Evolutionary conservation across 768 basidiomycete species (phyloP), one percentile per base, ranked within the genome.

Genomic region (Lactifluus volemus): DNA sequence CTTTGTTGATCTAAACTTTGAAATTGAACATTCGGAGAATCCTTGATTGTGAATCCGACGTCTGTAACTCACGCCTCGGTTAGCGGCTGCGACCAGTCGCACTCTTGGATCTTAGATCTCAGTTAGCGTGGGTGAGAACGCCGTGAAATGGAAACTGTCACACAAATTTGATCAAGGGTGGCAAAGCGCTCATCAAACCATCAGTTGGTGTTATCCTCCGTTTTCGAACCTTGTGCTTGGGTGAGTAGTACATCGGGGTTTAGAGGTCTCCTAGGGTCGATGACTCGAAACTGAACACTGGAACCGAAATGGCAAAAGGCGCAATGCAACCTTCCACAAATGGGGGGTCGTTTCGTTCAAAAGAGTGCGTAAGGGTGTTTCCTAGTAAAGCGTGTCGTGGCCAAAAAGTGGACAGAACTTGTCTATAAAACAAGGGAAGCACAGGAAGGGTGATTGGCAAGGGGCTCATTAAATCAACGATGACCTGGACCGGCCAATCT

Each of bases 131-230:
- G 10, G 21, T 48, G 45, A 29, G 55, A 41, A 49, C 29, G n/a
- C 55, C 55, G 48, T 57, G 48, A 15, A 57, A 57, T 57, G 55
- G 55, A 57, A 48, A 57, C 36, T 19, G 56, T 41, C 48, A 57
- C 19, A n/a, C 9, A 34, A 6, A 21, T 49, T 38, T 49, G 34
- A n/a, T 7, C 36, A 47, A 55, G 32, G 53, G n/a, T 3, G 17
- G n/a, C 44, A 36, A 21, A 32, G 25, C 9, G 42, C 30, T 53
- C 52, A 12, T 44, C 45, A 55, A 21, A 14, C 55, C 45, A 48
- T 55, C 55, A 45, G 34, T n/a, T 25, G 12, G 32, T 9, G 12
- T n/a, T 47, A 47, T 47, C 45, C 21, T 25, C 45, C 12, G 19
- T 25, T 21, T 45, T 42, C 41, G 15, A 42, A 17, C 14, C 41